phyloP scores from a whole-genome alignment of 371 early-diverging fungal species.

The Apophysomyces trapeziformis region DNA sequence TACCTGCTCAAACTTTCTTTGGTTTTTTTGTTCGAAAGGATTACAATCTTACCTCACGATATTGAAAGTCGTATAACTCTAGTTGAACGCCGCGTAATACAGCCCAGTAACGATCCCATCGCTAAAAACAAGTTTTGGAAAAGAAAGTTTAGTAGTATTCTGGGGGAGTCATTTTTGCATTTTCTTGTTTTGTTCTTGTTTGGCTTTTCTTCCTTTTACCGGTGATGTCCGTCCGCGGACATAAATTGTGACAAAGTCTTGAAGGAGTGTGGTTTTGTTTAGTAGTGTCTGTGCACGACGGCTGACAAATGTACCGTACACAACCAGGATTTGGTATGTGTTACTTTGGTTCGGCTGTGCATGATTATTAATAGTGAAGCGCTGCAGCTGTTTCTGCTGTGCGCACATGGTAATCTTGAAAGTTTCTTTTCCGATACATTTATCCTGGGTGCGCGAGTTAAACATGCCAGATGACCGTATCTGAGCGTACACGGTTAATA shows the following conservation, averaged over 20 bases:
- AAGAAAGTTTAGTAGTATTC: background rate
- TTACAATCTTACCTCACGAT: conserved; percentile 26
- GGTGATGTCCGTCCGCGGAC: conserved; percentile 27
- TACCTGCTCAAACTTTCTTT: no score
- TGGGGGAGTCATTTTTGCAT: no score
- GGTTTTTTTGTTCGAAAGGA: no score
- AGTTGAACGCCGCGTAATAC: conserved; percentile 35
- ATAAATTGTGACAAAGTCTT: conserved; percentile 36
- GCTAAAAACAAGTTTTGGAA: conserved; percentile 15
- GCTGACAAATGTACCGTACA: conserved; percentile 31
- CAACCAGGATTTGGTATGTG: conserved; percentile 30
- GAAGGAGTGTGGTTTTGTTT: conserved; percentile 28
- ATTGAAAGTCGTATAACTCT: conserved; percentile 39
- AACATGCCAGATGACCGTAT: conserved; percentile 15
- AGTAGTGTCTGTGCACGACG: conserved; percentile 29
- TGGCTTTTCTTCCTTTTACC: conserved; percentile 23
- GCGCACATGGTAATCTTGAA: conserved; percentile 21
- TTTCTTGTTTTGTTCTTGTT: no score
- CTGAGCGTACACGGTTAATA: conserved; percentile 32
- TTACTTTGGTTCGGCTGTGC: conserved; percentile 19
- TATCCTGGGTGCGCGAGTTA: conserved; percentile 16
- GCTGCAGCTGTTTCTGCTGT: conserved; percentile 28
- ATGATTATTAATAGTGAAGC: conserved; percentile 24
- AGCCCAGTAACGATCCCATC: conserved; percentile 43
- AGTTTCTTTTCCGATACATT: conserved; percentile 27